Base-by-base conservation (phyloP, 73 alveolate genomes). In the Uronychia binucleata region DNA sequence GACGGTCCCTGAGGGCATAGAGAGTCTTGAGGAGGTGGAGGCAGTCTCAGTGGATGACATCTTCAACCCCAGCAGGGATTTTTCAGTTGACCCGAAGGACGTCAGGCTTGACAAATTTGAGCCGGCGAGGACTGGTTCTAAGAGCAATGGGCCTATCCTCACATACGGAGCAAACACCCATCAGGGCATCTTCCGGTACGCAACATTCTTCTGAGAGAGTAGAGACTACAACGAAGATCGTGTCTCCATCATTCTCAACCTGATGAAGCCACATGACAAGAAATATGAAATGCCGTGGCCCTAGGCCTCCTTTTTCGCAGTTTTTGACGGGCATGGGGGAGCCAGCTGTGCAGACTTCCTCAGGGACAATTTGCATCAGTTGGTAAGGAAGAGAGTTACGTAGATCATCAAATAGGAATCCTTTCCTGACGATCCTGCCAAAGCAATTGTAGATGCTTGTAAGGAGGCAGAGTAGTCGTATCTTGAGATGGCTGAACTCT, bases 201-300 rank as follows among this genome's bases (percentile, higher is more conserved):
- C n/a, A n/a, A n/a, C n/a, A n/a, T n/a, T n/a, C n/a, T n/a, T n/a
- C n/a, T n/a, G n/a, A n/a, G n/a, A n/a, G n/a, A n/a, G n/a, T n/a
- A 92, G 98, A 26, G 86, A 87, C 34, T 86, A 91, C 59, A 94
- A 94, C 78, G 98, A 94, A 81, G 98, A 94, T 82, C 78, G 88
- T 87, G 80, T 91, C 27, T 91, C 89, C 34, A 80, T 91, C 27
- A 94, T 94, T 25, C 34, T 81, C n/a, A 86, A 89, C 86, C 78
- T 89, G 34, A 93, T 89, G 89, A 86, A 81, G 74, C 92, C 94
- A 32, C 77, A 85, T 86, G 86, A 90, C 77, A 85, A 86, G 27
- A 82, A 79, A 11, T 31, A 86, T 30, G 74, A 82, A 14, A 60
- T 67, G n/a, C 67, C 5, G 31, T 88, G 94, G 94, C 94, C 94